Base-by-base conservation (phyloP, 352 stramenopile genomes). In the Pythium insidiosum region DNA sequence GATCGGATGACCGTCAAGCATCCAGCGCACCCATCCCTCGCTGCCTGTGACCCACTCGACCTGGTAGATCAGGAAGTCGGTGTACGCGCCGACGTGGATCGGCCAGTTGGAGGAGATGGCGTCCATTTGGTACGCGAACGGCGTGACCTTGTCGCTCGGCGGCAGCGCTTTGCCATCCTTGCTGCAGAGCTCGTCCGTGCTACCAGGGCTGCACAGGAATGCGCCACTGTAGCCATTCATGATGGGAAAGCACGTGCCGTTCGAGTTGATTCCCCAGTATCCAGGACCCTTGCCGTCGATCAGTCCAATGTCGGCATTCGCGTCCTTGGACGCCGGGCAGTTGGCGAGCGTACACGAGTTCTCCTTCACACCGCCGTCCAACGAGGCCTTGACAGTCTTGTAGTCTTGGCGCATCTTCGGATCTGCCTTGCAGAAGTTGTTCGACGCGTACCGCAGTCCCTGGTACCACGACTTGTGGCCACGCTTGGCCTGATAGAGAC, bases 51-150 rank as follows among this genome's bases (percentile, higher is more conserved):
- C 71, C 76, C 76, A 88, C 40, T 88, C 73, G 20, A 86, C 34
- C 31, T 84, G 71, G 43, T 86, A 88, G 37, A 66, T 56, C n/a
- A 84, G 29, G 54, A 71, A 96, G 41, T 68, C 90, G 47, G 60
- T 73, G 72, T 95, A 95, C 41, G 65, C 95, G 5, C 39, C 63
- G 5, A 84, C 41, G 34, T 80, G 83, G 11, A 98, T 57, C 7
- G 79, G 71, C 62, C 86, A 92, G 56, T 97, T 95, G 21, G 83
- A 77, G 15, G 88, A 96, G 20, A 98, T 86, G 6, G 91, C 92
- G 62, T 98, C 95, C 50, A 96, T 95, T 50, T 97, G 78, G 45
- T 88, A 88, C 25, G 46, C 48, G 35, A 86, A 88, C 29, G 57
- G 29, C 2, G 47, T 58, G 4, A 64, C 28, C 34, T 63, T 63